phyloP scores from a whole-genome alignment of 805 yeast species.

The Starmerella bombicola region DNA sequence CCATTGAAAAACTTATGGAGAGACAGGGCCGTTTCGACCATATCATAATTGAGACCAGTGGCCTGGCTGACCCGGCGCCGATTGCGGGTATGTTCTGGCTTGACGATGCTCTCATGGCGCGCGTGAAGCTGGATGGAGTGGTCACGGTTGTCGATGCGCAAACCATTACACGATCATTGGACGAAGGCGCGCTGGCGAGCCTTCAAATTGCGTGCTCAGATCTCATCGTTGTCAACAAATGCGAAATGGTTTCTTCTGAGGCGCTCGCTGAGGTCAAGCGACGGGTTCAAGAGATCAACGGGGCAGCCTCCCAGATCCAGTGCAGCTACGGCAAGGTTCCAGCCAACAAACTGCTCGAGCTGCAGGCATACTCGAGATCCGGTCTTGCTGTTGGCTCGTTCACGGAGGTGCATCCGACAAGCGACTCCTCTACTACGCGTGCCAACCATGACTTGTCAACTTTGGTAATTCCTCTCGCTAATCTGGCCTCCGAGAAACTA shows the following conservation, averaged over 20 bases:
- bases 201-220: slow-evolving; percentile 87
- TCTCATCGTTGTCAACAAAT: slow-evolving; percentile 63
- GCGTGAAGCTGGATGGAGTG: slow-evolving; percentile 82
- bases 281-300: slow-evolving; percentile 46
- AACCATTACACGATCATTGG: slow-evolving; percentile 51
- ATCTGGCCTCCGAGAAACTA: slow-evolving; percentile 24
- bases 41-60: slow-evolving; percentile 87
- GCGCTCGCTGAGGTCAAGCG: slow-evolving; percentile 28
- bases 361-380: slow-evolving; percentile 51
- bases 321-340: slow-evolving; percentile 66
- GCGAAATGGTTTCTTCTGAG: slow-evolving; percentile 38
- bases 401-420: not conserved
- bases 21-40: slow-evolving; percentile 69
- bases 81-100: slow-evolving; percentile 96
- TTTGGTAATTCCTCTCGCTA: slow-evolving; percentile 35
- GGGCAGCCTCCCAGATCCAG: slow-evolving; percentile 50
- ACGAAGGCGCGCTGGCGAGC: slow-evolving; percentile 65
- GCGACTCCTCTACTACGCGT: not conserved
- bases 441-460: slow-evolving; percentile 36
- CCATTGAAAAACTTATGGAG: slow-evolving; percentile 67
- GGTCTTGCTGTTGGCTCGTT: slow-evolving; percentile 7
- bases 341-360: slow-evolving; percentile 53
- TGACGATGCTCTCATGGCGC: slow-evolving; percentile 75
- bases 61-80: slow-evolving; percentile 96
- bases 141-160: slow-evolving; percentile 66